phyloP scores from a whole-genome alignment of 1,284 basidiomycete species.

The Exsudoporus floridanus region DNA sequence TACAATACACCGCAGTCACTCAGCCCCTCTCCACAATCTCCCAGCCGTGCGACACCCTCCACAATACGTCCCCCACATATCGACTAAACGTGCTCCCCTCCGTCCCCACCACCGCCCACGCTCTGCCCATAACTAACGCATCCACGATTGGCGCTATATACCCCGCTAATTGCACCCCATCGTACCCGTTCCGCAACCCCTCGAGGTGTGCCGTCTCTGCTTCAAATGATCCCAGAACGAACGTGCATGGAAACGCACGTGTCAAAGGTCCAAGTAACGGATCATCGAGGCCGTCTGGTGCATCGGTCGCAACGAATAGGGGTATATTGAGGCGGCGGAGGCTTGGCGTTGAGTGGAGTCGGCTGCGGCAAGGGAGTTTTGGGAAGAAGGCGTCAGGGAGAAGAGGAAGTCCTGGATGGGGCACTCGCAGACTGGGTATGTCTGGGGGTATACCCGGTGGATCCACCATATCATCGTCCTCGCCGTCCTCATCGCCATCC shows the following conservation, averaged over 20 bases:
- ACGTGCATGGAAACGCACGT: conserved; percentile 68
- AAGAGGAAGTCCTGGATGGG: conserved; percentile 19
- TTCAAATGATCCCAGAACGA: conserved; percentile 60
- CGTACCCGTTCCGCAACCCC: conserved; percentile 48
- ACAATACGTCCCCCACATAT: conserved; percentile 66
- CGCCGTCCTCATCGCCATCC: not conserved
- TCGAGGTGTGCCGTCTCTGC: conserved; percentile 40
- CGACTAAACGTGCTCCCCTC: conserved; percentile 71
- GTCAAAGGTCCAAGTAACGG: conserved; percentile 50
- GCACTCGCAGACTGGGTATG: conserved; percentile 22
- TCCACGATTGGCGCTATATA: conserved; percentile 68
- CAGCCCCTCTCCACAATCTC: conserved; percentile 55
- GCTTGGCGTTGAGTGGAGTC: conserved; percentile 33
- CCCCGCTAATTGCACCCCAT: conserved; percentile 49
- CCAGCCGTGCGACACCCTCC: conserved; percentile 56
- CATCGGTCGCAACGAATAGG: conserved; percentile 73
- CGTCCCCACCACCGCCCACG: conserved; percentile 61
- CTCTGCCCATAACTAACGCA: conserved; percentile 62
- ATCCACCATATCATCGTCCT: not conserved
- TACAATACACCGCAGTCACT: not conserved
- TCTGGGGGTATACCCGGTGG: conserved; percentile 22
- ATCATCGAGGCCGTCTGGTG: conserved; percentile 45
- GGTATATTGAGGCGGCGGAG: conserved; percentile 55
- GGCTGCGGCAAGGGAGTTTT: conserved; percentile 36
- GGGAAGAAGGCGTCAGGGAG: conserved; percentile 23